Evolutionary conservation across 768 basidiomycete species (phyloP).

Genomic region (Lactifluus rugatus): DNA sequence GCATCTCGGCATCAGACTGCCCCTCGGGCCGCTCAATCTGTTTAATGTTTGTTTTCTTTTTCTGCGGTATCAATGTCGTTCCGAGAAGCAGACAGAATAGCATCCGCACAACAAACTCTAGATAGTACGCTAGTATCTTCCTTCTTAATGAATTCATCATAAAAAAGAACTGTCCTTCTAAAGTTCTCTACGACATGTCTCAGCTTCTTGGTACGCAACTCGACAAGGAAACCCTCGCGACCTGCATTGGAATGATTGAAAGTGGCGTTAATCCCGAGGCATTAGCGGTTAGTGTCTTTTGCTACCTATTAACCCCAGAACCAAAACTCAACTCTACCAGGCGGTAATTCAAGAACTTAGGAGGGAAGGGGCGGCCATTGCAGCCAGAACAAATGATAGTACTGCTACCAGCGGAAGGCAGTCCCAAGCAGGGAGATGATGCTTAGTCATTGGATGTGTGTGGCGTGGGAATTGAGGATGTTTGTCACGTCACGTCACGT

Average conservation of each 20-base stretch:
- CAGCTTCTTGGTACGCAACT: constrained; percentile 80
- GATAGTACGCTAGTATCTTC: constrained; percentile 28
- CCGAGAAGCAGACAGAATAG: constrained; percentile 18
- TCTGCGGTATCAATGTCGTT: background rate
- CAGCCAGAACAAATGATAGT: background rate
- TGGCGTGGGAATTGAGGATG: constrained; percentile 1
- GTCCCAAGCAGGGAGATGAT: background rate
- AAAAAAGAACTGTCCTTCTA: background rate
- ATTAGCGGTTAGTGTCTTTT: constrained; percentile 53
- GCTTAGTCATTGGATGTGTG: background rate
- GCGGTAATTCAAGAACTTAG: constrained; percentile 18
- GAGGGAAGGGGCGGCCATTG: constrained; percentile 12
- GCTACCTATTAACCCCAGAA: no score
- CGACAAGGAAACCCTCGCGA: constrained; percentile 86
- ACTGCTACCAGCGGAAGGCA: background rate
- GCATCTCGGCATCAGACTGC: background rate
- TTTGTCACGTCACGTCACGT: no score
- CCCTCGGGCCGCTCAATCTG: background rate
- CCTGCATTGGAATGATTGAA: constrained; percentile 88
- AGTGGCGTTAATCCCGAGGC: constrained; percentile 89
- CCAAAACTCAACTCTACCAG: background rate
- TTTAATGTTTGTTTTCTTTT: no score
- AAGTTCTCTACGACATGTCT: constrained; percentile 81
- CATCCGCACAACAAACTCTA: constrained; percentile 27
- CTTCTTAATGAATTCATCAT: background rate